Evolutionary conservation across 345 rosid genomes (phyloP).

Genomic region (Aethionema arabicum): DNA sequence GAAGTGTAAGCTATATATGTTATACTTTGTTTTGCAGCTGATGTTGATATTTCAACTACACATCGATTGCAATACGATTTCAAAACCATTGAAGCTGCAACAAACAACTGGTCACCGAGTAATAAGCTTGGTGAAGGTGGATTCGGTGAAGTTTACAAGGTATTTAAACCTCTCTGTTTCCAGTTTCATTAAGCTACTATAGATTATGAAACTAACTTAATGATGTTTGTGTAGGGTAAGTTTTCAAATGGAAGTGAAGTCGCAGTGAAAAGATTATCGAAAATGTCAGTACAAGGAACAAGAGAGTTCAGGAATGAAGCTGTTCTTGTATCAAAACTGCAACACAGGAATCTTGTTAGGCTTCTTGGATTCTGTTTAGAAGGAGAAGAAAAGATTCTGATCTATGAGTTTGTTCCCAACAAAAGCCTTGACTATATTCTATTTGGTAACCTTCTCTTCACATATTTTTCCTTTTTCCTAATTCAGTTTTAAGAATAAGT

Average conservation of each 20-base stretch:
- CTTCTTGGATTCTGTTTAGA: conserved; percentile 53
- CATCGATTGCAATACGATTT: conserved; percentile 47
- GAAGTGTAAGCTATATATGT: no score
- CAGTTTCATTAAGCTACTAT: not conserved
- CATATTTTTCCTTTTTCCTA: not conserved
- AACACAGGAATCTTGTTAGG: conserved; percentile 53
- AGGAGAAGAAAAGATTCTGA: conserved; percentile 45
- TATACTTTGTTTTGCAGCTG: conserved; percentile 33
- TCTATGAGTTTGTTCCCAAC: conserved; percentile 51
- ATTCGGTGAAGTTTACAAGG: conserved; percentile 70
- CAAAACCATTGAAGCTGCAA: conserved; percentile 43
- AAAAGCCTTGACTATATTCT: conserved; percentile 45
- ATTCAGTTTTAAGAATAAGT: not conserved
- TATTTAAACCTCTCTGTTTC: conserved; percentile 13
- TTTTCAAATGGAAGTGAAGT: conserved; percentile 39
- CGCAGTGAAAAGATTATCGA: conserved; percentile 51
- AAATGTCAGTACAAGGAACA: conserved; percentile 49
- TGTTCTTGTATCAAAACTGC: conserved; percentile 51
- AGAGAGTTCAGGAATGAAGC: conserved; percentile 55
- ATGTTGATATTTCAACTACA: conserved; percentile 31
- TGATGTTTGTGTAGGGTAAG: conserved; percentile 26
- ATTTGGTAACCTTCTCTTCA: conserved; percentile 24
- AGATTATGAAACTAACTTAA: not conserved
- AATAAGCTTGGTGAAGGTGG: conserved; percentile 72
- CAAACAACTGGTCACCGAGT: conserved; percentile 43